Base-by-base conservation (phyloP, 352 stramenopile species). In the Globisporangium paroecandrum region DNA sequence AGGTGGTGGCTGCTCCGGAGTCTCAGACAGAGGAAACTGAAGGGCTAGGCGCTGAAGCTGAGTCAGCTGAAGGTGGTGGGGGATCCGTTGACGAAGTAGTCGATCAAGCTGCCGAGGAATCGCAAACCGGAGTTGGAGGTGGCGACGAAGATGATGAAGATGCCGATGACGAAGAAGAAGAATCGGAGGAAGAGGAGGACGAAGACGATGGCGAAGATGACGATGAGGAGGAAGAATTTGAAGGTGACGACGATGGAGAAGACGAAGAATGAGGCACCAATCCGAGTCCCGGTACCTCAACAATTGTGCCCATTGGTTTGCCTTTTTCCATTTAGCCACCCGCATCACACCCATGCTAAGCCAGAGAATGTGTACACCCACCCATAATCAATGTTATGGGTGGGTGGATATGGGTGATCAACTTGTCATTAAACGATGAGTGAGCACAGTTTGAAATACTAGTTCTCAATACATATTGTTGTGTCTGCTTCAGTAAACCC, bases 181-280 rank as follows among this genome's bases (percentile, higher is more conserved):
- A 56, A 3, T 65, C 69, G 4, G 71, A 58, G 0, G 61, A 73
- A 10, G 67, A 65, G 32, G 64, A 68, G 29, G 70, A 72, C 10
- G 63, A 59, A n/a, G 46, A 53, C 3, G 69, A 64, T 9, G 70
- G 71, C 22, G 64, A 65, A 4, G 64, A 64, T 2, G 67, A 67
- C 3, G 68, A 76, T 1, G 73, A 70, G 3, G 65, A 77, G 6
- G 75, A 70, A 29, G 69, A 64, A 15, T 71, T 71, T 46, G 74
- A 77, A 1, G 72, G 69, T 0, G 76, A 75, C 0, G 69, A 73
- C 12, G 70, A 66, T 0, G 60, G 71, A 9, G 66, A 70, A 9
- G 62, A 58, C 3, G 47, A 64, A 27, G 60, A 72, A 38, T 47
- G 41, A 47, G 12, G 18, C 12, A 20, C 13, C 13, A 47, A 47